Evolutionary conservation across 2,329 filamentous ascomycete genomes (phyloP), one percentile per base, ranked within the genome.

Genomic region (Penicillium frequentans): DNA sequence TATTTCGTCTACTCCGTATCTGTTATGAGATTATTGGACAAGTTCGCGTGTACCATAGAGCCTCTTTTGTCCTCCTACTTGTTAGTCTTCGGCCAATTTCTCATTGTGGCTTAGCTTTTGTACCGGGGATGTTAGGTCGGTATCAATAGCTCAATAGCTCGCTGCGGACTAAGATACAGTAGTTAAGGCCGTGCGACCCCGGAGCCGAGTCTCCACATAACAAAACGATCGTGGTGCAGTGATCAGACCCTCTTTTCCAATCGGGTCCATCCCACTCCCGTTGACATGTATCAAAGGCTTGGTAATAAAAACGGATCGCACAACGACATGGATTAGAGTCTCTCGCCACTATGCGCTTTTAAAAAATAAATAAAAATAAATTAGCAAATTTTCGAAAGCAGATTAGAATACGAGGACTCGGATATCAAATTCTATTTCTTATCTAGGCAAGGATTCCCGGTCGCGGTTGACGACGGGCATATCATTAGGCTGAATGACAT

Each of bases 11-110:
- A 29, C 31, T 16, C 31, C 13, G 31, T 23, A 27, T 27, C 13
- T 51, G 5, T 24, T 21, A 21, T 43, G 37, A 42, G 16, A 19
- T 5, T n/a, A 37, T n/a, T 52, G n/a, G 21, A 44, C 8, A 27
- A 49, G 11, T 49, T 42, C 44, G 29, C 49, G 14, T 64, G 56
- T 63, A 61, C 39, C 52, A 61, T 59, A 56, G 26, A 3, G 29
- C 11, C 29, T 33, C 31, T 33, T 14, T 33, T 16, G 13, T 5
- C 8, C 35, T 9, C 35, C 10, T n/a, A 10, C 5, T 19, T n/a
- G 9, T 8, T 8, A n/a, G 1, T n/a, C n/a, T 3, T 10, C 33
- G 5, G 14, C 16, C 16, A n/a, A 16, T 19, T 3, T 13, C 19
- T 42, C 5, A 23, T 21, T 42, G 19, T 1, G 3, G 19, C 19